Percentiles rank a stretch among this genome's conserved stretches.
These are phyloP conservation scores for Lophium mytilinum DNA, from an alignment of 495 filamentous ascomycete species.

Conservation along the genomic window DNA sequence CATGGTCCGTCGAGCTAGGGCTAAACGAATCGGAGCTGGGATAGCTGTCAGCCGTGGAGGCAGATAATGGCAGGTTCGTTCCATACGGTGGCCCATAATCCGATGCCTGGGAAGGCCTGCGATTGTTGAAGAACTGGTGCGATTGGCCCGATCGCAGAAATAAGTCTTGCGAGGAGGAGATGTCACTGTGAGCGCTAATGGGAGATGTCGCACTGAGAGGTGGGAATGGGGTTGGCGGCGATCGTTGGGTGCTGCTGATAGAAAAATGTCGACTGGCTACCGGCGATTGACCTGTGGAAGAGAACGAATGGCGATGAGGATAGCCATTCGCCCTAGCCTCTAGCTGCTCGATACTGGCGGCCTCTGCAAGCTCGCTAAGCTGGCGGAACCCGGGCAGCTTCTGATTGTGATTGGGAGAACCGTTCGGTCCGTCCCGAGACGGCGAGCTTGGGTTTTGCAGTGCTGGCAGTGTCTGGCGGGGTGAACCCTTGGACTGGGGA, in stretches of 20 bases:
- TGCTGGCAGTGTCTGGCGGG: constrained; percentile 22
- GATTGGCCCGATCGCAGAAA: constrained; percentile 19
- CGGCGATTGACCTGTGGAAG: constrained; percentile 25
- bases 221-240: constrained; percentile 19
- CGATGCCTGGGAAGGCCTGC: constrained; percentile 28
- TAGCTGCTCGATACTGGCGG: constrained; percentile 23
- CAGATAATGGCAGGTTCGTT: constrained; percentile 22
- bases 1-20: constrained; percentile 17
- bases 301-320: constrained; percentile 25
- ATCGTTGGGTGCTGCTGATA: constrained; percentile 14
- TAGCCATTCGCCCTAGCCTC: constrained; percentile 17
- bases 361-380: constrained; percentile 27
- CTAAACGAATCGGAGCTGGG: constrained; percentile 30
- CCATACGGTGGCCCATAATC: constrained; percentile 23
- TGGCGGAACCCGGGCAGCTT: constrained; percentile 23
- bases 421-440: constrained; percentile 13
- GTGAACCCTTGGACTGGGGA: constrained; percentile 18
- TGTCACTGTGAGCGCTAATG: constrained; percentile 26
- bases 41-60: constrained; percentile 29
- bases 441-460: constrained; percentile 22
- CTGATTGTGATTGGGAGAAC: constrained; percentile 18
- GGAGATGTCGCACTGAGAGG: constrained; percentile 24
- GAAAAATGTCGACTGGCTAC: constrained; percentile 13
- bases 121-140: constrained; percentile 19
- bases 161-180: constrained; percentile 19